Conservation (phyloP, 1,284 basidiomycete genomes). For the Amylostereum chailletii region DNA sequence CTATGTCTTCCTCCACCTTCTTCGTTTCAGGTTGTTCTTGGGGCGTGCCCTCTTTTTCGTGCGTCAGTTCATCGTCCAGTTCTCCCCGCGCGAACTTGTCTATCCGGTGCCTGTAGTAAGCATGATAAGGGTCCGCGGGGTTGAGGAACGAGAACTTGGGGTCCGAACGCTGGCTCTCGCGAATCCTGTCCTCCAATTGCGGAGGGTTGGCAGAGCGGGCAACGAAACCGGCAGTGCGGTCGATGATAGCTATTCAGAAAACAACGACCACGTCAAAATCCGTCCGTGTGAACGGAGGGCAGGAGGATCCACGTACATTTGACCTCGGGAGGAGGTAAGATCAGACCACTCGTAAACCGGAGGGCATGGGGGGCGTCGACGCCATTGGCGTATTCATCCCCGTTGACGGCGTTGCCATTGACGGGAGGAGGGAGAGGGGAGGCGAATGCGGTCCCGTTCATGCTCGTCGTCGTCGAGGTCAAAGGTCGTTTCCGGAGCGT, state of each 20-base stretch:
- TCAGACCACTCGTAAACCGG: conserved; percentile 77
- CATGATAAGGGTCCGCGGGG: conserved; percentile 91
- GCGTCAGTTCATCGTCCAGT: conserved; percentile 48
- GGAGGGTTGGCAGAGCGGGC: conserved; percentile 85
- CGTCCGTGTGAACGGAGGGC: too few relatives aligned
- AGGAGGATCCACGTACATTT: conserved; percentile 52
- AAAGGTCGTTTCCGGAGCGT: neutral
- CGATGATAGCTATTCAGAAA: conserved; percentile 72
- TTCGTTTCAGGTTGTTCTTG: conserved; percentile 24
- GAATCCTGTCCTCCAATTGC: conserved; percentile 91
- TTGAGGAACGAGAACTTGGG: conserved; percentile 97
- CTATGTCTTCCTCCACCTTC: conserved; percentile 38
- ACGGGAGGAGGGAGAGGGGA: conserved; percentile 5
- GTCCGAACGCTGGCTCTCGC: conserved; percentile 89
- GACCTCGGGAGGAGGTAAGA: conserved; percentile 88
- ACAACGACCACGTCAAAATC: conserved; percentile 2
- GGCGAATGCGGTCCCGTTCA: conserved; percentile 9
- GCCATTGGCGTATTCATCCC: conserved; percentile 24
- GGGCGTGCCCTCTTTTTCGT: conserved; percentile 36
- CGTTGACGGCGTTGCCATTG: conserved; percentile 23
- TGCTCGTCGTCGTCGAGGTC: conserved; percentile 7
- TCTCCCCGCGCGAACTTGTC: conserved; percentile 73
- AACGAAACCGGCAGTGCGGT: conserved; percentile 92
- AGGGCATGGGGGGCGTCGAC: conserved; percentile 31
- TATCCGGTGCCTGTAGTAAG: conserved; percentile 89